Base-by-base conservation (phyloP, 768 basidiomycete genomes). In the Agaricus sinodeliciosus region DNA sequence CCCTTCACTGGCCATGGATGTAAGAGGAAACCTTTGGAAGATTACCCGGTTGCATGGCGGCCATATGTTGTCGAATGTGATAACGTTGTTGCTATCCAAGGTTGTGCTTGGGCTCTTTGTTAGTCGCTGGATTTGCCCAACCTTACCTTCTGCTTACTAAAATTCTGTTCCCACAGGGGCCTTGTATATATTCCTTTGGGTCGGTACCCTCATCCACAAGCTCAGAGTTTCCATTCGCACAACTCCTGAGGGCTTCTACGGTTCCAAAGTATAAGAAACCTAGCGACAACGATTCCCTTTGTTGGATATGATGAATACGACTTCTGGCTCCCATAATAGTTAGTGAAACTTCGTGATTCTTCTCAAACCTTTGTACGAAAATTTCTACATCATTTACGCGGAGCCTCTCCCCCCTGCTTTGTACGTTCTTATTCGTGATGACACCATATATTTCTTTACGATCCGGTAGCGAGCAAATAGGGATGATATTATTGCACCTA, bases 101-200 rank as follows among this genome's bases (percentile, higher is more conserved):
- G 54, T 27, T 19, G 67, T 39, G 63, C 65, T 9, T 69, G 68
- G 68, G 43, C 62, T 31, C 49, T 67, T 4, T 67, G 68, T 69
- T 43, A 53, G 66, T 63, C 7, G 16, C 35, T 12, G 41, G 6
- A 19, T 9, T 27, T 7, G 45, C 35, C 26, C n/a, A n/a, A 15
- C 42, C 34, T 28, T 42, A 41, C 13, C 36, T 18, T 5, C 25
- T 11, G 35, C 13, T 12, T 37, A 39, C 31, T 49, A 9, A 34
- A 15, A 9, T 12, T 12, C 37, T 45, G 31, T 31, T 31, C 31
- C n/a, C 48, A 4, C 45, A 69, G 68, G 62, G 59, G 64, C 48
- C 2, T 50, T 67, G 2, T 65, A 62, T 34, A 55, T 65, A n/a
- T 53, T 64, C 42, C 31, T 69, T 39, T 52, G 64, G 43, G 42